Base-by-base conservation (phyloP, 441 rosid species). In the Mallotus repandus region DNA sequence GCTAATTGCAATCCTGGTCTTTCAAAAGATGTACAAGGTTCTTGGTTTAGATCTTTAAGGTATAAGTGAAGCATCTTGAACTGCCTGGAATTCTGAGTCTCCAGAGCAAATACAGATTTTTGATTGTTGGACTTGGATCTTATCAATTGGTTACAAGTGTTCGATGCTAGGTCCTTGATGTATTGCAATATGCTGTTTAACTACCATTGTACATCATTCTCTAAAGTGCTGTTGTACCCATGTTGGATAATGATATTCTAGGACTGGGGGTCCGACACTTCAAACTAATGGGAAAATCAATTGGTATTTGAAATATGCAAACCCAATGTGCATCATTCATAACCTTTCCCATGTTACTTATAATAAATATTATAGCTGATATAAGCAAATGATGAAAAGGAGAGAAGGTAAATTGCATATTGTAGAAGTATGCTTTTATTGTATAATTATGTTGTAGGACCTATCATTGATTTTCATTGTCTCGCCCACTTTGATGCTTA, bases 401-500 rank as follows among this genome's bases (percentile, higher is more conserved):
- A 43, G 25, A 21, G 16, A 60, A 43, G 43, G 5, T 15, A 29
- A 25, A 63, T 18, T 14, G 1, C 60, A 18, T 41, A 56, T 56
- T 25, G 8, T 25, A 38, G 38, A 66, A 38, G 10, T 29, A 35
- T 62, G 63, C 8, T 53, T 63, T 53, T n/a, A 41, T 52, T 13
- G 55, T 61, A 55, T 55, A 50, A 32, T 57, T 35, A 58, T 63
- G 58, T 59, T 63, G 29, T 38, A 15, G 18, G 71, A 74, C 2
- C 56, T 43, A 15, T n/a, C 50, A 22, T 18, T 21, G 78, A 69
- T 45, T 55, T 25, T 58, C 66, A 15, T 46, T 59, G 18, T 29
- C 38, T 53, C 48, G 19, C 69, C 45, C 14, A 49, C 15, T 66
- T 74, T 59, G 10, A 4, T 9, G 22, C 63, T 75, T 75, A 25